Evolutionary conservation across 2,329 filamentous ascomycete species (phyloP).

Genomic region (Colletotrichum neosansevieriae): DNA sequence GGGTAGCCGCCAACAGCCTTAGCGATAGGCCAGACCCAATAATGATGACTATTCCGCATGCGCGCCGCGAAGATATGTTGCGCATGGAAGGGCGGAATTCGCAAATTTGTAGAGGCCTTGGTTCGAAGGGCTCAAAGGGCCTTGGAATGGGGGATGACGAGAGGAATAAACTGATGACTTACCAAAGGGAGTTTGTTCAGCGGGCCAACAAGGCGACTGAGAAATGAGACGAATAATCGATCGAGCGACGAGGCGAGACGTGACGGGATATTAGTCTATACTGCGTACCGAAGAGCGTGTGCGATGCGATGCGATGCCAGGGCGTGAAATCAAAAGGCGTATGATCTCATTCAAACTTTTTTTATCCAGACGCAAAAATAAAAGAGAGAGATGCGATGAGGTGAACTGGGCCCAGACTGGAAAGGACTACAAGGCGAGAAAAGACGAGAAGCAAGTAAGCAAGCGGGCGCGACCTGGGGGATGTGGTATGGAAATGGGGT

Average conservation of each 20-base stretch:
- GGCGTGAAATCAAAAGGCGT: constrained; percentile 31
- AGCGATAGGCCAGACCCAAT: constrained; percentile 13
- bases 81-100: constrained; percentile 9
- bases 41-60: constrained; percentile 5
- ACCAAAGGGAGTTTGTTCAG: constrained; percentile 26
- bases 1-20: constrained; percentile 32
- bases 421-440: constrained; percentile 2
- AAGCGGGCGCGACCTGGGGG: constrained; percentile 21
- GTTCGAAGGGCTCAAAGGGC: constrained; percentile 10
- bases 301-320: constrained; percentile 9
- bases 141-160: constrained; percentile 36
- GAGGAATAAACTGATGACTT: constrained; percentile 29
- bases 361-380: constrained; percentile 30
- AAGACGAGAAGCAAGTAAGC: constrained; percentile 22
- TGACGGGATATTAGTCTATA: constrained; percentile 39
- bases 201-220: not conserved
- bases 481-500: constrained; percentile 17
- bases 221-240: constrained; percentile 11
- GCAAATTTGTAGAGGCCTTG: constrained; percentile 28
- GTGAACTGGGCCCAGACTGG: constrained; percentile 20
- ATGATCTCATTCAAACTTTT: constrained; percentile 41
- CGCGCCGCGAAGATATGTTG: constrained; percentile 21
- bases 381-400: constrained; percentile 17
- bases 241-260: constrained; percentile 1
- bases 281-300: constrained; percentile 19